A percentile compares a stretch with the other conserved stretches of the same genome.
phyloP scores from a whole-genome alignment of 352 stramenopile species.

The Globisporangium sylvaticum region DNA sequence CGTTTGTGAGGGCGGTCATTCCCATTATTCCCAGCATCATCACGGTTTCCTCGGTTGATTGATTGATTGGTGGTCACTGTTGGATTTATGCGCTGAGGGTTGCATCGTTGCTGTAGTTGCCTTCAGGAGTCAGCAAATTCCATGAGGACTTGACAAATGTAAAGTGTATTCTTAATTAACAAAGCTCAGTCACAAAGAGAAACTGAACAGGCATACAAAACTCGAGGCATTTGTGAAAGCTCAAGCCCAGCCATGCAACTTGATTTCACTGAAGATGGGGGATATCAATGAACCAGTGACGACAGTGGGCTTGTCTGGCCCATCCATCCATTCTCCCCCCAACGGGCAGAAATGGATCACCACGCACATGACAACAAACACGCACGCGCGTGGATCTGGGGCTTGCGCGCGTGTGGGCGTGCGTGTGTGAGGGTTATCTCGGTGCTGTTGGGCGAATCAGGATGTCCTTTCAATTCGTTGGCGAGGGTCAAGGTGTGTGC shows the following conservation, averaged over 20 bases:
- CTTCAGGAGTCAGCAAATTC: neutral
- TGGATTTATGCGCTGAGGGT: neutral
- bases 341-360: neutral
- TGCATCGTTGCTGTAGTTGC: neutral
- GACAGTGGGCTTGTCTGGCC: neutral
- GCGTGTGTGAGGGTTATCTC: no score
- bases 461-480: constrained; percentile 1
- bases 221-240: neutral
- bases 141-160: neutral
- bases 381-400: neutral
- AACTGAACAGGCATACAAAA: neutral
- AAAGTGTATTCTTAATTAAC: neutral
- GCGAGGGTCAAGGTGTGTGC: neutral
- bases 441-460: neutral
- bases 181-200: neutral
- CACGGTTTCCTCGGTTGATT: no score
- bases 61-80: neutral
- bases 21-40: no score
- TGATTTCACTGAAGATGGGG: neutral
- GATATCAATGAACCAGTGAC: neutral
- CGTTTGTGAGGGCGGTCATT: neutral
- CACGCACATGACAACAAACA: neutral
- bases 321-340: neutral
- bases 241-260: neutral
- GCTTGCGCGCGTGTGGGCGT: neutral